phyloP scores from a whole-genome alignment of 2,329 filamentous ascomycete genomes.

The Colletotrichum sp. region DNA sequence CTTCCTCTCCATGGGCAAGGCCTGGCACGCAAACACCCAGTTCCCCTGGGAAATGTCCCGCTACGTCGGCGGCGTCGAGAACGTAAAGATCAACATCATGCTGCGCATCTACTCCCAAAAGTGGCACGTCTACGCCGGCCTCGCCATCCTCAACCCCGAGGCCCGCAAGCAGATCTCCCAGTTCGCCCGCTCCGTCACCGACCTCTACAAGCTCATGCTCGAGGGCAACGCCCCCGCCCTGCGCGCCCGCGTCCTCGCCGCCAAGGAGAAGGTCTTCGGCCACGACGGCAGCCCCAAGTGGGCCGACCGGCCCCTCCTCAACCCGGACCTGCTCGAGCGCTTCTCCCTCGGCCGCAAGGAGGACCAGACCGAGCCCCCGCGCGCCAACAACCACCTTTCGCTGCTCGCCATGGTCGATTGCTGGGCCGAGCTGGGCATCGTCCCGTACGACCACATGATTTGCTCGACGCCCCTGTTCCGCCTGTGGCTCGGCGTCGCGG shows the following conservation, averaged over 20 bases:
- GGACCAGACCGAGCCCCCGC: conserved; percentile 53
- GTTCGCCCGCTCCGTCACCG: conserved; percentile 90
- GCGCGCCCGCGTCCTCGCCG: conserved; percentile 68
- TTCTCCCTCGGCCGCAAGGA: conserved; percentile 79
- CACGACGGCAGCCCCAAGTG: conserved; percentile 62
- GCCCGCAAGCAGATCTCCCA: conserved; percentile 92
- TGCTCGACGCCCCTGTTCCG: conserved; percentile 98
- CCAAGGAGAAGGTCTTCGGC: conserved; percentile 74
- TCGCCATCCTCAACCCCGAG: conserved; percentile 94
- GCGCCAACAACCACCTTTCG: conserved; percentile 92
- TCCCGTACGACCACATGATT: conserved; percentile 99
- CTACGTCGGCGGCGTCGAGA: conserved; percentile 96
- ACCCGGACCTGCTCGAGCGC: conserved; percentile 85
- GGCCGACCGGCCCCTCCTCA: conserved; percentile 71
- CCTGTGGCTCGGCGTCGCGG: conserved; percentile 95
- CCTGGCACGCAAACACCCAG: conserved; percentile 93
- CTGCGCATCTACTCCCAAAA: conserved; percentile 98
- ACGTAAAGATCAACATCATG: conserved; percentile 98
- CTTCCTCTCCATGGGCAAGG: conserved; percentile 96
- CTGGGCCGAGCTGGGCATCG: conserved; percentile 92
- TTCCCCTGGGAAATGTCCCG: conserved; percentile 98
- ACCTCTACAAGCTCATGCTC: conserved; percentile 96
- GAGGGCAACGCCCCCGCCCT: conserved; percentile 81
- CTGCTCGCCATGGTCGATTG: conserved; percentile 97
- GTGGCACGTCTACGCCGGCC: conserved; percentile 98